Evolutionary conservation across 2,329 filamentous ascomycete genomes (phyloP), one percentile per base, ranked within the genome.

Genomic region (Hypoxylon sp.): DNA sequence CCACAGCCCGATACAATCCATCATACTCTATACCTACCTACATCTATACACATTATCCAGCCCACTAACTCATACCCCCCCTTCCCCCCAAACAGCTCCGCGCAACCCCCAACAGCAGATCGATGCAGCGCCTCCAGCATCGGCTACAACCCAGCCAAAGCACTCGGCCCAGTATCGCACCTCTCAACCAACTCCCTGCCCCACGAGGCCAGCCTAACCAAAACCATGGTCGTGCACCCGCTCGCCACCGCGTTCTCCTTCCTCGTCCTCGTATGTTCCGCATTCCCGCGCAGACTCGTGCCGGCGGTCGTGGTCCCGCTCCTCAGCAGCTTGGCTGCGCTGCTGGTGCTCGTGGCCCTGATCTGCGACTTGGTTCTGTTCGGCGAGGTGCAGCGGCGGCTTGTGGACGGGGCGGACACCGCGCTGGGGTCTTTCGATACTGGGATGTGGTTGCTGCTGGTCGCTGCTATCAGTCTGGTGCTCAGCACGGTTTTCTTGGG

Each of bases 291-390:
- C 7, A 27, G 17, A 4, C 17, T 42, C 3, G 7, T 44, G 35
- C 19, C 52, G 5, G 3, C 2, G 5, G 17, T 29, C 35, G 13
- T 44, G n/a, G 0, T 10, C 1, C 35, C 52, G 11, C 19, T 35
- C n/a, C 19, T 42, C 13, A 27, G 52, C 21, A 42, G 19, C 11
- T 3, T 42, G 31, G n/a, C 52, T 8, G 29, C 32, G 19, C 13
- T 54, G 2, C 51, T 39, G 13, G 51, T 4, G 6, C 17, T 54
- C 11, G 8, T 44, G 35, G 32, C 35, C 5, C 31, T 54, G 24
- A 35, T 8, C 19, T 64, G 29, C 24, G 35, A 57, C 35, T 32
- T 62, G 15, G 48, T 46, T 13, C 39, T 62, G 13, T 55, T 62
- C 32, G 2, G 44, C 10, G 2, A 44, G 1, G 6, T 51, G 4